Base-by-base conservation (phyloP, 345 rosid species). In the Geranium brycei region DNA sequence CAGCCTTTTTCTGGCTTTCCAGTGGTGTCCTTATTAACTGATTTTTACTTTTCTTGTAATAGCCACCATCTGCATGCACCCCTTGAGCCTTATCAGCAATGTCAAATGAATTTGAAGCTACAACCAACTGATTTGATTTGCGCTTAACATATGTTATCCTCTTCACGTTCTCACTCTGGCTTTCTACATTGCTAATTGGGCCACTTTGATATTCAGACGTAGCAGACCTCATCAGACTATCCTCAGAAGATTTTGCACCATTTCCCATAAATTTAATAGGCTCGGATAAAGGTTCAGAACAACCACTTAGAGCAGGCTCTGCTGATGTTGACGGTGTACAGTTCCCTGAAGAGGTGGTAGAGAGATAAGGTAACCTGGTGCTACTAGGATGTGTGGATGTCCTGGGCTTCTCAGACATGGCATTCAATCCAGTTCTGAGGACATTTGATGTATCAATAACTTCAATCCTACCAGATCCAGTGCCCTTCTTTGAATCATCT, bases 101-200 rank as follows among this genome's bases (percentile, higher is more conserved):
- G 13, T 51, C 66, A 59, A 19, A 58, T n/a, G 58, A 66, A 77
- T 75, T 80, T 68, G 85, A 79, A 70, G 93, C 73, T 32, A 95
- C 91, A 80, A 87, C 81, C 81, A 92, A 77, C 76, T 84, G 96
- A 83, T 92, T 86, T 70, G 86, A 85, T 79, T 85, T 86, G 66
- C 77, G 77, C 75, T 92, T 89, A 66, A 92, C 78, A 71, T 87
- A 89, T 62, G 79, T 79, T 65, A 83, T 69, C 67, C 61, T 80
- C 70, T 75, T 83, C 73, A 65, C 68, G 75, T 69, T 68, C 64
- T 75, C 84, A 64, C 63, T 77, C 65, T 41, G 74, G 68, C 71
- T 41, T 61, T 80, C 87, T 62, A 75, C 68, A 67, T 58, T 64
- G 63, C 72, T 75, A 64, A 60, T 75, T 64, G 70, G 72, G 70